phyloP scores from a whole-genome alignment of 345 rosid species.

The Crucihimalaya himalaica region DNA sequence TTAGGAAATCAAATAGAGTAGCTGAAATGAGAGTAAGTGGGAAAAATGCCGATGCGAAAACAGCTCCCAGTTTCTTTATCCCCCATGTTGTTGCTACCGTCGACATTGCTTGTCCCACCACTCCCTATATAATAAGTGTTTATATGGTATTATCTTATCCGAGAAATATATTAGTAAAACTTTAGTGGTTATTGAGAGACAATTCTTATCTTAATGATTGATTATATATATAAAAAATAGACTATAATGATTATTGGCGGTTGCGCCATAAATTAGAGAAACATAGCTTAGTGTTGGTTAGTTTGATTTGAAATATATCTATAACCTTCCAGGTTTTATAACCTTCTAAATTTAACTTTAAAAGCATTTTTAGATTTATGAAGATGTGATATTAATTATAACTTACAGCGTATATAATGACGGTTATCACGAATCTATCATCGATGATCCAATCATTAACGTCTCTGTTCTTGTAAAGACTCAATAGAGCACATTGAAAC shows the following conservation, averaged over 20 bases:
- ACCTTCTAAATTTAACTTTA: neutral
- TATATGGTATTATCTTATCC: neutral
- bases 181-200: neutral
- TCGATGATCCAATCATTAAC: constrained; percentile 50
- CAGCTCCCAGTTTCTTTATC: constrained; percentile 69
- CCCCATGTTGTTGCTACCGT: constrained; percentile 77
- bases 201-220: neutral
- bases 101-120: constrained; percentile 76
- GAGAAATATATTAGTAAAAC: neutral
- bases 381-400: neutral
- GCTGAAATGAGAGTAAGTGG: constrained; percentile 65
- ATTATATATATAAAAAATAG: no score
- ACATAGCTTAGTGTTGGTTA: neutral
- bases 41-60: constrained; percentile 67
- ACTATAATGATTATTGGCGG: no score
- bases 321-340: no score
- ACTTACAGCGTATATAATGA: constrained; percentile 59
- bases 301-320: neutral
- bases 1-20: constrained; percentile 58
- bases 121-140: constrained; percentile 54
- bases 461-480: constrained; percentile 43
- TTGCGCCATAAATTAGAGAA: neutral
- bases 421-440: constrained; percentile 46
- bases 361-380: neutral
- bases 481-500: constrained; percentile 57